Conservation (phyloP, 345 rosid species). For the Hirschfeldia incana region DNA sequence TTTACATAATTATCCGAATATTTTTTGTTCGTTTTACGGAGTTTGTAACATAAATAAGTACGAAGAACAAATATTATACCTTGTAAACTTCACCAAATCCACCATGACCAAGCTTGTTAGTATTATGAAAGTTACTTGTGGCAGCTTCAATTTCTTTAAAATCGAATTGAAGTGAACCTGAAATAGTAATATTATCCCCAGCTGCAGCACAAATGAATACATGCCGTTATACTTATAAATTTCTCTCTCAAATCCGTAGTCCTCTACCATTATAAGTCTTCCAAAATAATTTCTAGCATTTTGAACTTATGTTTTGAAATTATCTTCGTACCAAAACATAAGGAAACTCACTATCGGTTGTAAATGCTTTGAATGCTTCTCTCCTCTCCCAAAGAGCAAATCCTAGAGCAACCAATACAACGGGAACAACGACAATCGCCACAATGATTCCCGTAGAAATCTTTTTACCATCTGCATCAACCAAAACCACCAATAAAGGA, state of each 20-base stretch:
- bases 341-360: constrained; percentile 8
- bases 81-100: constrained; percentile 67
- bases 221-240: neutral
- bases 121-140: constrained; percentile 43
- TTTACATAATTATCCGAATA: neutral
- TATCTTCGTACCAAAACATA: constrained; percentile 9
- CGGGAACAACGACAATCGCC: constrained; percentile 7
- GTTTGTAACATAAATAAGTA: neutral
- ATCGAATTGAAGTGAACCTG: constrained; percentile 48
- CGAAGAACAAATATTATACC: constrained; percentile 21
- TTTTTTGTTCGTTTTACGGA: neutral
- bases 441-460: constrained; percentile 15
- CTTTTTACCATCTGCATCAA: constrained; percentile 25
- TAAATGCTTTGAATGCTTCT: neutral
- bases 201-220: constrained; percentile 24
- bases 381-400: neutral
- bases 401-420: constrained; percentile 14
- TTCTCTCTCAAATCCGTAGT: neutral
- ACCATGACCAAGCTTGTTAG: constrained; percentile 63
- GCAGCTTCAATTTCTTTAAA: constrained; percentile 46
- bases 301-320: neutral
- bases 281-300: constrained; percentile 23
- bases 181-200: constrained; percentile 32
- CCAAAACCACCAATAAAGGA: neutral
- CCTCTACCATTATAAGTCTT: constrained; percentile 38